Percentiles rank a stretch among this genome's conserved stretches.
These are phyloP conservation scores for Begonia peltatifolia DNA, from an alignment of 306 rosid species.

Conservation along the genomic window DNA sequence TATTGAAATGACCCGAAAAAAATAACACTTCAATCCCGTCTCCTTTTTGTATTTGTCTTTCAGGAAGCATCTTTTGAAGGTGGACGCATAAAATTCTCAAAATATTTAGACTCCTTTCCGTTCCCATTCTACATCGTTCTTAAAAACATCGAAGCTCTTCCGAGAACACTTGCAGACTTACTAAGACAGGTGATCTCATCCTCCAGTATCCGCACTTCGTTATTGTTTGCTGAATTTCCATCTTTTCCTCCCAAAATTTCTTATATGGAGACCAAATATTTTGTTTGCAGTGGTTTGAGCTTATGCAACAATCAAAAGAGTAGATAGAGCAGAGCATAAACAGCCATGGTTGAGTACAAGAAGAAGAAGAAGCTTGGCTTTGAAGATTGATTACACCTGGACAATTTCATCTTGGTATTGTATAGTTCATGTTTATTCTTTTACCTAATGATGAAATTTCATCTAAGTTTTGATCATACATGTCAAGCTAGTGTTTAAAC, in stretches of 20 bases:
- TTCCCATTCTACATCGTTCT: constrained; percentile 68
- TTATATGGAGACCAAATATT: not conserved
- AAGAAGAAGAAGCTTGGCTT: too few species aligned
- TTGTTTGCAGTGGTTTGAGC: constrained; percentile 73
- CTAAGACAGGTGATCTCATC: constrained; percentile 50
- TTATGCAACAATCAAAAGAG: constrained; percentile 45
- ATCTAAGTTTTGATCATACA: too few species aligned
- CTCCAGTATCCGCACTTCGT: not conserved
- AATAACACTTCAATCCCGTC: not conserved
- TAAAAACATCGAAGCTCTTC: constrained; percentile 68
- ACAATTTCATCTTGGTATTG: not conserved
- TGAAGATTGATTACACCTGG: too few species aligned
- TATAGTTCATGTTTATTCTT: too few species aligned
- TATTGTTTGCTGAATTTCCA: not conserved
- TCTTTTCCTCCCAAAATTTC: not conserved
- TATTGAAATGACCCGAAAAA: too few species aligned
- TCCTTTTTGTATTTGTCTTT: constrained; percentile 8
- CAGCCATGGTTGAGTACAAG: too few species aligned
- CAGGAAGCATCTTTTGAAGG: constrained; percentile 53
- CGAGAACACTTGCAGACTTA: constrained; percentile 69
- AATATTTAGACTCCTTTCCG: constrained; percentile 78
- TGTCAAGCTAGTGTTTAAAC: too few species aligned
- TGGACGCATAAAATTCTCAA: constrained; percentile 22
- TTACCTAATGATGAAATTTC: too few species aligned
- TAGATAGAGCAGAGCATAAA: too few species aligned